Percentiles rank a stretch among this genome's conserved stretches.
phyloP scores from a whole-genome alignment of 2,329 filamentous ascomycete species.

The Lachnellula subtilissima region DNA sequence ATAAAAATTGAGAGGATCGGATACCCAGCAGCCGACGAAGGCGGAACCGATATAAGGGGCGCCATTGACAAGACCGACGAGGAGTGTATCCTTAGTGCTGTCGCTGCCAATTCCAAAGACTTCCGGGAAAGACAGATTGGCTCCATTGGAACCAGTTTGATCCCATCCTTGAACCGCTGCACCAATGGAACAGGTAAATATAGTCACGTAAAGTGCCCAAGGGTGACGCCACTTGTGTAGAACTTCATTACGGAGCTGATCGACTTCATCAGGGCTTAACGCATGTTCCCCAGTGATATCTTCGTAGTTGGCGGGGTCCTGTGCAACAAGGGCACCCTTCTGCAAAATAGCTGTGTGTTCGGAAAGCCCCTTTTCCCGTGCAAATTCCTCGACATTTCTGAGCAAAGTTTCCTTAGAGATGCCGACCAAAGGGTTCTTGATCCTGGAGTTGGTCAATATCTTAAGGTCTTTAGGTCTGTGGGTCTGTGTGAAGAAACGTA shows the following conservation, averaged over 20 bases:
- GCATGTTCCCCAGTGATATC: constrained; percentile 52
- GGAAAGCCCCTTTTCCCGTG: constrained; percentile 51
- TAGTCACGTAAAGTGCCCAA: constrained; percentile 59
- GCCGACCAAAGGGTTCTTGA: constrained; percentile 53
- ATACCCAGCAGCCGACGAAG: constrained; percentile 55
- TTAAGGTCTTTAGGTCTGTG: not conserved
- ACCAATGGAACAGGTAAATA: constrained; percentile 62
- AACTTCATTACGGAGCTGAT: constrained; percentile 58
- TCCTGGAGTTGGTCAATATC: constrained; percentile 33
- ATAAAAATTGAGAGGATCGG: constrained; percentile 55
- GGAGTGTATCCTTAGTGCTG: constrained; percentile 45
- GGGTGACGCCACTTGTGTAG: constrained; percentile 66
- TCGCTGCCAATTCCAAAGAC: constrained; percentile 39
- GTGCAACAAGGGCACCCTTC: constrained; percentile 70
- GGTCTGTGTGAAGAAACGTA: not conserved
- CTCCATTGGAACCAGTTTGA: constrained; percentile 44
- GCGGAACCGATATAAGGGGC: constrained; percentile 41
- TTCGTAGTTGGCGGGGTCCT: constrained; percentile 61
- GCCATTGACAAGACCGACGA: constrained; percentile 55
- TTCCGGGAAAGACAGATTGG: constrained; percentile 42
- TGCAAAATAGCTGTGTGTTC: constrained; percentile 55
- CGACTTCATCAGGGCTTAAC: constrained; percentile 55
- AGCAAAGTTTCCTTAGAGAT: constrained; percentile 48
- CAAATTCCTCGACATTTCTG: constrained; percentile 55
- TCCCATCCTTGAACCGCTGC: constrained; percentile 58